Percentiles rank a stretch among this genome's conserved stretches.
phyloP scores from a whole-genome alignment of 768 basidiomycete genomes.

The Pleurotus citrinopileatus region DNA sequence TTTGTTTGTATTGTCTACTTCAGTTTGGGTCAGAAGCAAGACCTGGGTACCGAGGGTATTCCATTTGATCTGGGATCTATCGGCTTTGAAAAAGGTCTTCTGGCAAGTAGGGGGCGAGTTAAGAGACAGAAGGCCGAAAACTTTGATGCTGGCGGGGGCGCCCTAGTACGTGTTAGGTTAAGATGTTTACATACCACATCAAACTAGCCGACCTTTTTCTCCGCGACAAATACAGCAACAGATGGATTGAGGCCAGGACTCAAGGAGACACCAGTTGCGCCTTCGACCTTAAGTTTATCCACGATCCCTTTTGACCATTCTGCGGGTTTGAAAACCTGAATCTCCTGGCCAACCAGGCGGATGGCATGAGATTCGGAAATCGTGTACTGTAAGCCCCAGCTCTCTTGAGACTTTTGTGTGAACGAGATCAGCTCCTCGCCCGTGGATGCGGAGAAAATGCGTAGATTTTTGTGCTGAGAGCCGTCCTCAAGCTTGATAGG shows the following conservation, averaged over 20 bases:
- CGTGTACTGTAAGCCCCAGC: conserved; percentile 91
- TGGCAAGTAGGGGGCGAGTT: conserved; percentile 65
- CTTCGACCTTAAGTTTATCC: conserved; percentile 82
- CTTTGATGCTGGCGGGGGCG: conserved; percentile 82
- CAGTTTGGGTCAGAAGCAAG: conserved; percentile 89
- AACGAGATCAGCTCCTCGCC: conserved; percentile 87
- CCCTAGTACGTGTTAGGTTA: conserved; percentile 45
- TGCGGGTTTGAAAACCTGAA: conserved; percentile 80
- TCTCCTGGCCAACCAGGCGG: conserved; percentile 74
- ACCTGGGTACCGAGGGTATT: conserved; percentile 92
- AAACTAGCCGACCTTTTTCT: conserved; percentile 72
- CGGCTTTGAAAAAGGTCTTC: conserved; percentile 96
- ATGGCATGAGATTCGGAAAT: conserved; percentile 86
- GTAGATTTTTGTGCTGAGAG: conserved; percentile 89
- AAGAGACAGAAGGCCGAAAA: conserved; percentile 72
- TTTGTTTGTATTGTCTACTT: conserved; percentile 96
- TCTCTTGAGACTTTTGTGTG: conserved; percentile 87
- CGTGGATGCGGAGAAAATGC: conserved; percentile 82
- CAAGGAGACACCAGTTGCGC: conserved; percentile 70
- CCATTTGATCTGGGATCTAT: conserved; percentile 93
- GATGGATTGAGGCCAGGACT: conserved; percentile 86
- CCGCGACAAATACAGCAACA: conserved; percentile 89
- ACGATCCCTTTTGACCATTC: conserved; percentile 79
- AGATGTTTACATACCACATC: too few relatives aligned
- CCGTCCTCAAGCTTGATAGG: conserved; percentile 92